phyloP scores from a whole-genome alignment of 306 rosid species.

The Sicyos edulis region DNA sequence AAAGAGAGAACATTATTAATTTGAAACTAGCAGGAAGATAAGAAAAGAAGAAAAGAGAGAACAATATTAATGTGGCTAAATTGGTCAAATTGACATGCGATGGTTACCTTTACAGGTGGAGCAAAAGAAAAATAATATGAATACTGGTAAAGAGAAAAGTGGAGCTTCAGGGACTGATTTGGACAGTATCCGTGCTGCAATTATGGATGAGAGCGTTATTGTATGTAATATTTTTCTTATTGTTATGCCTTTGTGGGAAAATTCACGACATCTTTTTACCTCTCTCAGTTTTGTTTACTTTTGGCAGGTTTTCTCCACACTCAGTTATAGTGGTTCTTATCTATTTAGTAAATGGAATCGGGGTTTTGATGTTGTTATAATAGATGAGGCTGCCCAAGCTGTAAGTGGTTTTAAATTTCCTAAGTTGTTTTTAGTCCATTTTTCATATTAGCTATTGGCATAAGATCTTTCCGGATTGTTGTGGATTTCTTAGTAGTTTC shows the following conservation, averaged over 20 bases:
- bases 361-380: conserved; percentile 84
- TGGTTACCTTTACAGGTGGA: conserved; percentile 47
- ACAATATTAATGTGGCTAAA: background rate
- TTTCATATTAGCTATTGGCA: background rate
- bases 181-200: conserved; percentile 58
- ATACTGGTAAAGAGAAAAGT: conserved; percentile 43
- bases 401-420: conserved; percentile 43
- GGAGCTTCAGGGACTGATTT: conserved; percentile 59
- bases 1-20: conserved; percentile 7
- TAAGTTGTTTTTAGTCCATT: background rate
- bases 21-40: background rate
- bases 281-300: conserved; percentile 28
- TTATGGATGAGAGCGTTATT: conserved; percentile 84
- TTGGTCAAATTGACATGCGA: background rate
- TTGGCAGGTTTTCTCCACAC: conserved; percentile 91
- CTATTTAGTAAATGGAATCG: conserved; percentile 69
- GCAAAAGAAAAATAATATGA: conserved; percentile 48
- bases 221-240: conserved; percentile 40
- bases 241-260: conserved; percentile 5
- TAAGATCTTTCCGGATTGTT: conserved; percentile 3
- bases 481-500: background rate
- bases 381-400: conserved; percentile 99
- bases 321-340: conserved; percentile 82
- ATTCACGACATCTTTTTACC: conserved; percentile 12
- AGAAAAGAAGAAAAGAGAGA: background rate